Evolutionary conservation across 768 basidiomycete species (phyloP).

Genomic region (Cystobasidium onofrii): DNA sequence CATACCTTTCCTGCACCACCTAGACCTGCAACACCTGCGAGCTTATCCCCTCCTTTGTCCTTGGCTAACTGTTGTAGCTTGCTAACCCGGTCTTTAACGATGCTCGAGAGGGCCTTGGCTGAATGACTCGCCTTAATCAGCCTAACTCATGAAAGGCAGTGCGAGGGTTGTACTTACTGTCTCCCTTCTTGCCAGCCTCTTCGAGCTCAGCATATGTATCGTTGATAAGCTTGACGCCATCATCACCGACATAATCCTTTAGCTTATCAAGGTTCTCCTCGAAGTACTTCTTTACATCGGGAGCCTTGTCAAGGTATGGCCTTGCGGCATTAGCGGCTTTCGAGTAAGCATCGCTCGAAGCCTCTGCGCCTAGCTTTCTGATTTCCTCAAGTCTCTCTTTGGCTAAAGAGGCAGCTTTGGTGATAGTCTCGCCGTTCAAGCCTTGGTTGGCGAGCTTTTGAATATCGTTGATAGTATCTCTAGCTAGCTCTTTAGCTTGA

Average conservation of each 20-base stretch:
- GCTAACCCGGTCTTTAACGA: slow-evolving; percentile 38
- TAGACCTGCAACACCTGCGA: slow-evolving; percentile 23
- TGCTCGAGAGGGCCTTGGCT: slow-evolving; percentile 37
- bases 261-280: slow-evolving; percentile 38
- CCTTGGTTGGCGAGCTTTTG: slow-evolving; percentile 35
- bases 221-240: slow-evolving; percentile 39
- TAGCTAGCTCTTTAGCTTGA: slow-evolving; percentile 37
- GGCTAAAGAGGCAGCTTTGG: slow-evolving; percentile 34
- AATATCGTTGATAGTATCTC: slow-evolving; percentile 37
- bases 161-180: slow-evolving; percentile 19
- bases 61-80: slow-evolving; percentile 25
- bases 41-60: slow-evolving; percentile 30
- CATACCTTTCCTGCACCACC: not conserved
- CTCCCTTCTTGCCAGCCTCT: slow-evolving; percentile 37
- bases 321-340: slow-evolving; percentile 34
- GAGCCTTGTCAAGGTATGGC: slow-evolving; percentile 40
- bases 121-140: slow-evolving; percentile 25
- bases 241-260: slow-evolving; percentile 40
- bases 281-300: slow-evolving; percentile 39
- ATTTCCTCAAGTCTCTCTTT: slow-evolving; percentile 38
- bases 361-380: slow-evolving; percentile 34
- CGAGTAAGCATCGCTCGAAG: slow-evolving; percentile 38
- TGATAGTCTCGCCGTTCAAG: slow-evolving; percentile 39
- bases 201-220: slow-evolving; percentile 39
- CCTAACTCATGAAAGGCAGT: not conserved